Conservation (phyloP, 805 yeast genomes). For the Metschnikowia chrysomelidarum region DNA sequence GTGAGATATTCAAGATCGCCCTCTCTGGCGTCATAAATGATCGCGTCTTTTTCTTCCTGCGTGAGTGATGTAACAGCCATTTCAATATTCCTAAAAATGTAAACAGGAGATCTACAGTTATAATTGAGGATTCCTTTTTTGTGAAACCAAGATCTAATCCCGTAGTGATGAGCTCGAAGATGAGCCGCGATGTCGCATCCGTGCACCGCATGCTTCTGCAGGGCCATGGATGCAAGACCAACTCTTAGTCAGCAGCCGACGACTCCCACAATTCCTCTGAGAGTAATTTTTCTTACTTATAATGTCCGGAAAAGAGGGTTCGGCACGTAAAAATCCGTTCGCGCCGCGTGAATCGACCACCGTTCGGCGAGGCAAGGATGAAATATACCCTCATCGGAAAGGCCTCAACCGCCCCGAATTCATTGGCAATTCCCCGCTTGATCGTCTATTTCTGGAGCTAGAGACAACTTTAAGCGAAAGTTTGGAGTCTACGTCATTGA, state of each 20-base stretch:
- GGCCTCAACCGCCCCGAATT: constrained; percentile 35
- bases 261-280: background rate
- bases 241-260: background rate
- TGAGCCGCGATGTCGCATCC: too few species aligned
- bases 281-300: too few species aligned
- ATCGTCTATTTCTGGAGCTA: constrained; percentile 31
- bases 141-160: too few species aligned
- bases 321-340: constrained; percentile 32
- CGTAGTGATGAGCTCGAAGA: too few species aligned
- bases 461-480: constrained; percentile 25
- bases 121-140: too few species aligned
- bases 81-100: background rate
- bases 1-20: constrained; percentile 80
- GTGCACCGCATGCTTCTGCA: constrained; percentile 1
- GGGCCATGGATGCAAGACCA: background rate
- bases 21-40: constrained; percentile 78
- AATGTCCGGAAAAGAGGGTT: background rate
- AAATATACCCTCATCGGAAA: constrained; percentile 30
- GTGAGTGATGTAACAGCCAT: constrained; percentile 30
- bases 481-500: constrained; percentile 24
- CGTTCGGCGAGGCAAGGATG: constrained; percentile 29
- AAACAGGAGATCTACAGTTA: too few species aligned
- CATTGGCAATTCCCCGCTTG: constrained; percentile 32
- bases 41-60: constrained; percentile 80
- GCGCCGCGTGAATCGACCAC: constrained; percentile 26